Base-by-base conservation (phyloP, 176 grass and related monocot species). In the Musa acuminata region DNA sequence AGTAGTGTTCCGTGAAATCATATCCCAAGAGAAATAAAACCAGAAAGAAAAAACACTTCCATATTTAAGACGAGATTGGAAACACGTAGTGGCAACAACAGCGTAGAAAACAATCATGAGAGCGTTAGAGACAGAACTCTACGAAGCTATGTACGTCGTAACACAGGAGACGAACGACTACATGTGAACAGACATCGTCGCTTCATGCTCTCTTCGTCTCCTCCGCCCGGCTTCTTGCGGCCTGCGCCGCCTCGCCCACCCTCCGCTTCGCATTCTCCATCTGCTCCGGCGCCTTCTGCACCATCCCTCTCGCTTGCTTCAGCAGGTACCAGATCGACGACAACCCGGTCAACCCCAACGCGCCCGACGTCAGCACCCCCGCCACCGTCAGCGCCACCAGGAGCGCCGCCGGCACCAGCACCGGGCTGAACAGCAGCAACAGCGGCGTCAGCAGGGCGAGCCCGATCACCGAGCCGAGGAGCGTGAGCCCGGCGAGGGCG, bases 361-460 rank as follows among this genome's bases (percentile, higher is more conserved):
- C 89, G 64, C 89, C 89, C 0, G 93, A 96, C 3, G 79, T 74
- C 54, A 96, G 85, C 83, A 92, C 92, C 4, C 87, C 93, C 0
- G 89, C 64, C 26, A 96, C 87, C 8, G 93, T 89, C n/a, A 88
- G 52, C 11, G 72, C 89, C 77, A 89, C 80, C 64, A 92, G 81
- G 19, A 96, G 83, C 71, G 83, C 87, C 0, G 89, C 89, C 8
- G 93, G 93, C 8, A 96, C 89, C 52, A 96, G 83, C 19, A 90
- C 81, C 0, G 93, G 87, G 82, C 93, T 96, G 87, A 96, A 96
- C 48, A 96, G 76, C 64, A 96, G 87, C 82, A 96, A 88, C 73
- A 96, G 69, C 11, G 93, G 93, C 4, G 87, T 81, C 64, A 87
- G 75, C 22, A 92, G 53, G 17, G 81, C 81, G 8, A 96, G 89